phyloP scores from a whole-genome alignment of 352 stramenopile species.

The Globisporangium radiosum region DNA sequence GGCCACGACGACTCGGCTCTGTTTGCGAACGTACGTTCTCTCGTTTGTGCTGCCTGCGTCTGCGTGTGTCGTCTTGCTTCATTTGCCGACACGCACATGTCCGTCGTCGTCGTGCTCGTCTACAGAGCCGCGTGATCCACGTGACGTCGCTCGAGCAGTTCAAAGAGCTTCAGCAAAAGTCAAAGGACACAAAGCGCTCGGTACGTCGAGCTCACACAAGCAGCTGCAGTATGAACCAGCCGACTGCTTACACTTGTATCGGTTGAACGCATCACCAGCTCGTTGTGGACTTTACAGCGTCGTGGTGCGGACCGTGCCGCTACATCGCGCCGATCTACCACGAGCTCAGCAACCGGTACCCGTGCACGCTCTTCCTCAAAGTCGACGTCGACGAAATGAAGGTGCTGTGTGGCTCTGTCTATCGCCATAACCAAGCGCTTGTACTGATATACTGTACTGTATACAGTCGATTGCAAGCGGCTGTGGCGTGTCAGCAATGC shows the following conservation, averaged over 20 bases:
- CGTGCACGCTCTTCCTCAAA: conserved; percentile 83
- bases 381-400: conserved; percentile 86
- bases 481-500: conserved; percentile 89
- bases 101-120: conserved; percentile 1
- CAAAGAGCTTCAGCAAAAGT: conserved; percentile 63
- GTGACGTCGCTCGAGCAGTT: conserved; percentile 64
- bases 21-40: conserved; percentile 31
- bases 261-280: conserved; percentile 18
- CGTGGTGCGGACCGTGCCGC: conserved; percentile 87
- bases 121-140: conserved; percentile 61
- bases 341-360: conserved; percentile 80
- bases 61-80: background rate
- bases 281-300: conserved; percentile 85
- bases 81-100: background rate
- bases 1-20: conserved; percentile 45
- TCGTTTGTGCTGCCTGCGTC: background rate
- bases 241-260: background rate
- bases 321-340: conserved; percentile 82
- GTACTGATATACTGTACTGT: too few relatives aligned
- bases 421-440: background rate
- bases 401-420: conserved; percentile 1
- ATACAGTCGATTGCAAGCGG: conserved; percentile 40
- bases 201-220: conserved; percentile 13
- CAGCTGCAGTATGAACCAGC: background rate
- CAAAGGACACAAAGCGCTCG: conserved; percentile 59